Evolutionary conservation across 1,284 basidiomycete genomes (phyloP), one percentile per base, ranked within the genome.

Genomic region (Cryptococcus sp.): DNA sequence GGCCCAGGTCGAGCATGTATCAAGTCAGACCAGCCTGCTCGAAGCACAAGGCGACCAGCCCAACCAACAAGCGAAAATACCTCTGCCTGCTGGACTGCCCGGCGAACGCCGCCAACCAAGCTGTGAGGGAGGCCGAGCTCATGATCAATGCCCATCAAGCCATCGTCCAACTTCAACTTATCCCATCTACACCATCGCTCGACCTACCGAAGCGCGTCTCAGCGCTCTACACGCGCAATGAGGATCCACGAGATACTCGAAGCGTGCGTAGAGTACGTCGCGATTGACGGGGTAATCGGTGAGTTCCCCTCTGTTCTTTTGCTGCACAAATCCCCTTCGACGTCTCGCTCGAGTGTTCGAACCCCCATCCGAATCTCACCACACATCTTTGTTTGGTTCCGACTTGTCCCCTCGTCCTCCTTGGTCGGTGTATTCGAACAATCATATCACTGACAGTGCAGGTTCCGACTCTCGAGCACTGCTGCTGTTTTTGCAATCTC

Each of bases 181-280:
- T n/a, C n/a, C n/a, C n/a, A n/a, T n/a, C n/a, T n/a, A n/a, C n/a
- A n/a, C n/a, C n/a, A n/a, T 32, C 31, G 9, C 31, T 32, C 31
- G 18, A 7, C 34, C 34, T n/a, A n/a, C n/a, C n/a, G n/a, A n/a
- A n/a, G n/a, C n/a, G n/a, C n/a, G 34, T 36, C 34, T 36, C 34
- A 9, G 34, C 34, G 18, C 34, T 36, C 18, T 36, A 31, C 34
- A 14, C 23, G 23, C 52, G 45, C 34, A 19, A 71, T 71, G 69
- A 56, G 63, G 51, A 63, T 71, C 11, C 68, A 71, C 53, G 65
- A 71, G 50, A 52, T 69, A 16, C 57, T 70, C 50, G 67, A 72
- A 46, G 53, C 54, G 0, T 66, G 60, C 44, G 52, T 72, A 42
- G 64, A 70, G 47, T 70, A 66, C 45, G 57, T 69, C 16, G 62